Conservation (phyloP, 352 stramenopile genomes). For the Pythium folliculosum region DNA sequence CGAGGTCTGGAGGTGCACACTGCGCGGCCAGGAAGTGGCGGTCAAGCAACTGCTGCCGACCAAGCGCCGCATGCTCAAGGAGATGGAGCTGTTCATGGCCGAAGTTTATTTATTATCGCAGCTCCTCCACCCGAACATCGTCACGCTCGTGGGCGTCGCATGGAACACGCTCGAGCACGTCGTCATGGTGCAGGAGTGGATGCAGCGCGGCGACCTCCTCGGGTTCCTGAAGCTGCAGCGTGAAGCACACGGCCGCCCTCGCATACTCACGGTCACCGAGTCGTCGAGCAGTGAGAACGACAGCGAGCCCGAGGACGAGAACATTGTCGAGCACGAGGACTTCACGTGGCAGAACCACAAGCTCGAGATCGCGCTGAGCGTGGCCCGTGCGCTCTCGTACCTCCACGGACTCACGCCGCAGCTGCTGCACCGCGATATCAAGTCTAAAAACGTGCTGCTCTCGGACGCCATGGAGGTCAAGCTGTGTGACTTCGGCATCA, state of each 20-base stretch:
- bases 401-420: slow-evolving; percentile 76
- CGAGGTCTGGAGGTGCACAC: slow-evolving; percentile 73
- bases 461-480: slow-evolving; percentile 51
- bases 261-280: background rate
- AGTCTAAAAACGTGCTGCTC: slow-evolving; percentile 88
- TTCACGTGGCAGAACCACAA: slow-evolving; percentile 61
- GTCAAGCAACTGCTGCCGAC: slow-evolving; percentile 67
- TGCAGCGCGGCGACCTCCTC: slow-evolving; percentile 68
- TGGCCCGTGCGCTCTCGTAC: slow-evolving; percentile 74
- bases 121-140: slow-evolving; percentile 68
- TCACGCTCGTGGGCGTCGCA: slow-evolving; percentile 58
- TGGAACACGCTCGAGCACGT: slow-evolving; percentile 77
- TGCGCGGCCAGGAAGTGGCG: slow-evolving; percentile 48
- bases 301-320: slow-evolving; percentile 4
- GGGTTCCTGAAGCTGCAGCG: slow-evolving; percentile 39
- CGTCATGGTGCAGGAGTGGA: slow-evolving; percentile 75
- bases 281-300: slow-evolving; percentile 6
- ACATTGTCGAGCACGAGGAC: background rate
- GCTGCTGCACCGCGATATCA: slow-evolving; percentile 86
- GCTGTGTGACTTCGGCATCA: slow-evolving; percentile 56
- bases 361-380: slow-evolving; percentile 51
- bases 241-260: background rate
- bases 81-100: slow-evolving; percentile 78
- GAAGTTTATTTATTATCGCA: slow-evolving; percentile 77
- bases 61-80: slow-evolving; percentile 53